Evolutionary conservation across 1,139 yeast species (phyloP).

Genomic region (Diutina sp.): DNA sequence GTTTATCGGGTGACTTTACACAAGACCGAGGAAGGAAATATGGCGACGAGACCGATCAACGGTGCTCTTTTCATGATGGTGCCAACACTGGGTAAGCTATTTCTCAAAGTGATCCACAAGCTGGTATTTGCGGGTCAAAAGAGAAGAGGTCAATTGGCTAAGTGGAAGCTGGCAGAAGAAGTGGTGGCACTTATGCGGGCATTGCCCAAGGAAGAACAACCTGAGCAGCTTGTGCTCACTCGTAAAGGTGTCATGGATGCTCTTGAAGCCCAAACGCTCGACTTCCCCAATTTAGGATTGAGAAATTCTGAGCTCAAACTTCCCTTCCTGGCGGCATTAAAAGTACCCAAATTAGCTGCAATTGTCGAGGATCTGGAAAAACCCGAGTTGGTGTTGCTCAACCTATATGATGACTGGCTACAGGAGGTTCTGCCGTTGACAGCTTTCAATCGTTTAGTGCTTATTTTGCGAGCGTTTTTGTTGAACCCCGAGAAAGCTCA

Average conservation of each 20-base stretch:
- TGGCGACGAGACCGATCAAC: conserved; percentile 85
- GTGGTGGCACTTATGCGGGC: conserved; percentile 86
- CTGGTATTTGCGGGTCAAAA: conserved; percentile 98
- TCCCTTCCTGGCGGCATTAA: conserved; percentile 82
- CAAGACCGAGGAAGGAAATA: conserved; percentile 84
- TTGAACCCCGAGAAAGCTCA: conserved; percentile 70
- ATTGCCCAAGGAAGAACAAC: conserved; percentile 87
- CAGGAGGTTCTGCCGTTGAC: conserved; percentile 75
- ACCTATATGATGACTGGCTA: conserved; percentile 92
- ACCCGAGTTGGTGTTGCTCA: conserved; percentile 85
- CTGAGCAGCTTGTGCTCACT: conserved; percentile 81
- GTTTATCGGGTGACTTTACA: conserved; percentile 93
- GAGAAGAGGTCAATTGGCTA: conserved; percentile 84
- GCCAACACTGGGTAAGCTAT: conserved; percentile 83
- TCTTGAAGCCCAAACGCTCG: conserved; percentile 90
- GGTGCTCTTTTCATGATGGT: conserved; percentile 87
- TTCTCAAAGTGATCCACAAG: conserved; percentile 80
- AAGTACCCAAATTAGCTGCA: conserved; percentile 69
- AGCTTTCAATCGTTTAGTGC: conserved; percentile 79
- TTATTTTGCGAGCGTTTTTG: conserved; percentile 68
- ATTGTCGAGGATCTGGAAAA: conserved; percentile 78
- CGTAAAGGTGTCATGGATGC: conserved; percentile 92
- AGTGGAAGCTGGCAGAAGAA: conserved; percentile 98
- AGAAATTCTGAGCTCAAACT: conserved; percentile 81
- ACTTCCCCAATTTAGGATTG: conserved; percentile 84